phyloP scores from a whole-genome alignment of 768 basidiomycete species.

The Leccinum broughii region DNA sequence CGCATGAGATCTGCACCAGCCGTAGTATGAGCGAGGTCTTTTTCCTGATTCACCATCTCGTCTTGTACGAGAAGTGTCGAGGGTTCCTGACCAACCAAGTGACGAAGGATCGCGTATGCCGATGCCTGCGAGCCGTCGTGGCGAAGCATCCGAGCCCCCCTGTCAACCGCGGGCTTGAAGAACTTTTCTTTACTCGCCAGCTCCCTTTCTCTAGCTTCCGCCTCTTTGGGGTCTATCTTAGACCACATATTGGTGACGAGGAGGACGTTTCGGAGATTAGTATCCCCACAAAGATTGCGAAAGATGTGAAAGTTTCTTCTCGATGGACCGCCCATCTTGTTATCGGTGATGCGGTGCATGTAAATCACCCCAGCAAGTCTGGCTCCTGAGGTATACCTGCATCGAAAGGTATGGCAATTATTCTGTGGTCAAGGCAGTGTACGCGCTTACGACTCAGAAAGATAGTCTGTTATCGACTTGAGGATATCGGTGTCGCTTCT shows the following conservation, averaged over 20 bases:
- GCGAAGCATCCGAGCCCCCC: conserved; percentile 45
- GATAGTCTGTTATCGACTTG: conserved; percentile 41
- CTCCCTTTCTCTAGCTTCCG: conserved; percentile 45
- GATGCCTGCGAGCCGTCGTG: conserved; percentile 44
- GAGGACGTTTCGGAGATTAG: conserved; percentile 46
- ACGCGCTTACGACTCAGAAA: conserved; percentile 26
- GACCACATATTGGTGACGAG: conserved; percentile 59
- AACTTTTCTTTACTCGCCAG: conserved; percentile 43
- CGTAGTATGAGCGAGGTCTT: conserved; percentile 48
- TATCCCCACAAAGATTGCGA: conserved; percentile 51
- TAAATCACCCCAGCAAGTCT: conserved; percentile 47
- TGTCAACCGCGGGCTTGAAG: conserved; percentile 51
- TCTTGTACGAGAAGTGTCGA: conserved; percentile 50
- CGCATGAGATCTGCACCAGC: conserved; percentile 52
- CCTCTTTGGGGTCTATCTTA: conserved; percentile 36
- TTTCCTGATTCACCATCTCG: conserved; percentile 52
- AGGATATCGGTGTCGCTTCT: conserved; percentile 49
- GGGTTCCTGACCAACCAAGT: conserved; percentile 42
- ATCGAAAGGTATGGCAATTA: neutral
- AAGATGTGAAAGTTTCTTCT: conserved; percentile 52
- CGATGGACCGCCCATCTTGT: conserved; percentile 51
- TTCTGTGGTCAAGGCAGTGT: neutral
- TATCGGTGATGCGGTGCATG: conserved; percentile 51
- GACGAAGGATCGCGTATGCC: conserved; percentile 44
- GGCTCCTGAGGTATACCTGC: conserved; percentile 28